phyloP scores from a whole-genome alignment of 176 grass and related monocot genomes.

The Miscanthus lutarioriparius region DNA sequence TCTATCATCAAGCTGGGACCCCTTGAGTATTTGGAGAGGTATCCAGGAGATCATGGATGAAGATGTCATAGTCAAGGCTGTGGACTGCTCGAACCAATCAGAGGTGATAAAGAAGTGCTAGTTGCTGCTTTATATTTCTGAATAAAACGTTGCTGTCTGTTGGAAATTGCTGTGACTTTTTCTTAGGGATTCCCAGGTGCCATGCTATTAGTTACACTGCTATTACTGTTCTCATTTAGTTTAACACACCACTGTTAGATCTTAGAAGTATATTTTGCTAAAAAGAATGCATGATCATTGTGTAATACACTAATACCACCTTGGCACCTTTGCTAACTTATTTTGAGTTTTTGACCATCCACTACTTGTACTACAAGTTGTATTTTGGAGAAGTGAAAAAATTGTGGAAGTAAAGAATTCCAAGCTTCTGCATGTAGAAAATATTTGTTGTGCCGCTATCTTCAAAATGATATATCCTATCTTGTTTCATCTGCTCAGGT shows the following conservation, averaged over 20 bases:
- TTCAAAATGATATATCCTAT: constrained; percentile 13
- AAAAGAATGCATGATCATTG: constrained; percentile 4
- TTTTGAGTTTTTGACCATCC: neutral
- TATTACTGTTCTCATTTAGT: constrained; percentile 7
- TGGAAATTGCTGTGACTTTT: neutral
- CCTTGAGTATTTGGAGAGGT: constrained; percentile 80
- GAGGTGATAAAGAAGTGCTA: constrained; percentile 54
- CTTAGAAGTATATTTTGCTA: constrained; percentile 6
- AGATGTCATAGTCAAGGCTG: constrained; percentile 69
- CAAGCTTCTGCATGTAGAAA: constrained; percentile 5
- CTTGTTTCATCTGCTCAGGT: constrained; percentile 57
- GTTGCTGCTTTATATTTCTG: constrained; percentile 27
- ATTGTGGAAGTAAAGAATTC: neutral
- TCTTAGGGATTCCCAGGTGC: neutral
- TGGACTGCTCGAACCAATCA: constrained; percentile 67
- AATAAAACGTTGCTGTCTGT: neutral
- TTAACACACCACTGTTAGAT: constrained; percentile 10
- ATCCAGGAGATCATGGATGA: constrained; percentile 79
- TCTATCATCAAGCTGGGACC: constrained; percentile 85
- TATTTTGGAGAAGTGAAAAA: constrained; percentile 8
- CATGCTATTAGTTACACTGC: constrained; percentile 15
- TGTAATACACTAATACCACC: too few relatives aligned
- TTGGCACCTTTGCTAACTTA: neutral
- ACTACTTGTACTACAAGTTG: neutral
- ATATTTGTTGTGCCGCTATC: neutral